phyloP scores from a whole-genome alignment of 345 rosid species.

The Microthlaspi erraticum region DNA sequence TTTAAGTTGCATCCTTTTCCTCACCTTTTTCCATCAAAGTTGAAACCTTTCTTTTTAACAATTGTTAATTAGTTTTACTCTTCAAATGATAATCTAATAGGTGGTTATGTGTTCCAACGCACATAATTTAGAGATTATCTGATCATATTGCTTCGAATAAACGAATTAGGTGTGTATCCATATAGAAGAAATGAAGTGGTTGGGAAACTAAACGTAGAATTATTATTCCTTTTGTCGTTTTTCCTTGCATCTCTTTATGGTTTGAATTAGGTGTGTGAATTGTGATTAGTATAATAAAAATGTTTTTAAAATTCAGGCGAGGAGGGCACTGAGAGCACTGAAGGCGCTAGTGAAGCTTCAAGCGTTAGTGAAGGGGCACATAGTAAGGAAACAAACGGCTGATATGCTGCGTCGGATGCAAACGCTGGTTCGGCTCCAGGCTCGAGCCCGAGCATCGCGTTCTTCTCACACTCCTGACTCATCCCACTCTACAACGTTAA shows the following conservation, averaged over 20 bases:
- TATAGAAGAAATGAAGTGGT: slow-evolving; percentile 3
- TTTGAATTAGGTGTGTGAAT: background rate
- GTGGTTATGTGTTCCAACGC: background rate
- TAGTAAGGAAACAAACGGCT: slow-evolving; percentile 84
- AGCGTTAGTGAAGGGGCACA: slow-evolving; percentile 91
- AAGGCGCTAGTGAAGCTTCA: slow-evolving; percentile 95
- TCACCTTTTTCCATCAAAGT: background rate
- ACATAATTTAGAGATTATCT: background rate
- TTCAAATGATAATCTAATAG: background rate
- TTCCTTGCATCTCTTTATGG: background rate
- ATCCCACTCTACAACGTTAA: slow-evolving; percentile 40
- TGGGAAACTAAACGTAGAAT: slow-evolving; percentile 4
- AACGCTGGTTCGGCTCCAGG: slow-evolving; percentile 73
- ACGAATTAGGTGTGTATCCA: slow-evolving; percentile 10
- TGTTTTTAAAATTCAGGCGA: slow-evolving; percentile 56
- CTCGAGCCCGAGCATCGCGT: slow-evolving; percentile 76
- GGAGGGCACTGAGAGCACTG: slow-evolving; percentile 88
- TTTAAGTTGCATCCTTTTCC: slow-evolving; percentile 10
- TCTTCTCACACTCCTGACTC: slow-evolving; percentile 57
- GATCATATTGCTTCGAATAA: background rate
- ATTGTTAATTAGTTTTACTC: background rate
- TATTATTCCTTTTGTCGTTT: background rate
- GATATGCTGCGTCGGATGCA: slow-evolving; percentile 90
- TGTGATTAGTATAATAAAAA: background rate
- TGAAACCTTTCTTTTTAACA: background rate